A percentile compares a stretch with the other conserved stretches of the same genome.
Conservation (phyloP, 495 filamentous ascomycete species). For the Penicillium steckii region DNA sequence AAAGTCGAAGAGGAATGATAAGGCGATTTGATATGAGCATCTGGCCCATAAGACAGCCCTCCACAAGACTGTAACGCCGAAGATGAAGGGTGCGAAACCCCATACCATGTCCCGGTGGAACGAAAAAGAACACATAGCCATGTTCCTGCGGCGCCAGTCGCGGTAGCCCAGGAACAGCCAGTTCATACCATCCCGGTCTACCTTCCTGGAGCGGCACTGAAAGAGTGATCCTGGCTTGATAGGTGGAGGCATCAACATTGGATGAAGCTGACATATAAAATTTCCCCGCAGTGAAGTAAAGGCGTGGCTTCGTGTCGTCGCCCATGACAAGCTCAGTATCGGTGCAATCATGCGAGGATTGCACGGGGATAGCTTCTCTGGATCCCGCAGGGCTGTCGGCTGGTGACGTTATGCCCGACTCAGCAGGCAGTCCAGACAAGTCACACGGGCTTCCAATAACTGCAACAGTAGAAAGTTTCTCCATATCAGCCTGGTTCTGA, state of each 20-base stretch:
- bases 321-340: background rate
- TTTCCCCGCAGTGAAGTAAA: constrained; percentile 19
- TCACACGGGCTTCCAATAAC: constrained; percentile 13
- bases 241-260: constrained; percentile 12
- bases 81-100: constrained; percentile 36
- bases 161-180: constrained; percentile 35
- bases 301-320: constrained; percentile 9
- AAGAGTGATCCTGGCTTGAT: constrained; percentile 22
- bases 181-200: constrained; percentile 28
- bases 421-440: background rate
- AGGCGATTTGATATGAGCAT: constrained; percentile 26
- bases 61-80: constrained; percentile 23
- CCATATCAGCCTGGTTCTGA: background rate
- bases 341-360: background rate
- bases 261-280: constrained; percentile 21
- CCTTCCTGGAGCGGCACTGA: constrained; percentile 16
- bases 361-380: background rate
- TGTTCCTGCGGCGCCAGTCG: constrained; percentile 16
- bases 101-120: constrained; percentile 26
- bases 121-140: constrained; percentile 33
- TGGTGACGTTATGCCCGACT: background rate
- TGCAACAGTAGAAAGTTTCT: constrained; percentile 13
- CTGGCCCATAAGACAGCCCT: constrained; percentile 36
- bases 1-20: constrained; percentile 29
- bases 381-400: background rate